Base-by-base conservation (phyloP, 2,329 filamentous ascomycete species). In the Penicillium sp. region DNA sequence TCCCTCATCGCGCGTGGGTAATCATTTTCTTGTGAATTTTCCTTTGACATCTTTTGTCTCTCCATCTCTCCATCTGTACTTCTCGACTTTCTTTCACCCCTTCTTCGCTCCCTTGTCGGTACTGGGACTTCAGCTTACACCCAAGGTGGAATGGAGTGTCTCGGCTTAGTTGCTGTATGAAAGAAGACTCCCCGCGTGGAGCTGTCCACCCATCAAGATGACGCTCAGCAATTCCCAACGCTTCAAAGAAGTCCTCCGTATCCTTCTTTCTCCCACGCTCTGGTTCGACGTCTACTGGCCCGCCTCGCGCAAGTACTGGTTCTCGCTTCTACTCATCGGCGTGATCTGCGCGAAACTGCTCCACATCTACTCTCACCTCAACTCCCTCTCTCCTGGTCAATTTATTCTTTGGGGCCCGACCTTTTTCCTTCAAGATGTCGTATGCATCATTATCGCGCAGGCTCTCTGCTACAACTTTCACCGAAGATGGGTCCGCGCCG, bases 281-380 rank as follows among this genome's bases (percentile, higher is more conserved):
- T 65, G 61, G 59, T 57, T 65, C 18, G 63, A 66, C 37, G 54
- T 60, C 13, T 65, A 60, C 36, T 66, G 63, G 62, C 60, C 64
- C 1, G 57, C 54, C 6, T 61, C 59, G 18, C 62, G 64, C 47
- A 60, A 62, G 35, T 69, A 64, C 41, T 68, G 61, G 44, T 70
- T 70, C 54, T 60, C 62, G 13, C 59, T 69, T 2, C 37, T 61
- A 3, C 66, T 69, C 40, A 62, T 69, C 55, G 57, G 67, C 14
- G 60, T 67, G 24, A 46, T 70, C 43, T 56, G 51, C 49, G 66
- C 67, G 37, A 70, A 70, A 58, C 2, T 61, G 19, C 61, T 70
- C 44, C 67, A 68, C 50, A 65, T 70, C 31, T 68, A 67, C 61
- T 66, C 66, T 18, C 68, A 70, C 52, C 47, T 61, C 18, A 66